Evolutionary conservation across 129 eudicot species (phyloP), one percentile per base, ranked within the genome.

Genomic region (Flaveria robusta): DNA sequence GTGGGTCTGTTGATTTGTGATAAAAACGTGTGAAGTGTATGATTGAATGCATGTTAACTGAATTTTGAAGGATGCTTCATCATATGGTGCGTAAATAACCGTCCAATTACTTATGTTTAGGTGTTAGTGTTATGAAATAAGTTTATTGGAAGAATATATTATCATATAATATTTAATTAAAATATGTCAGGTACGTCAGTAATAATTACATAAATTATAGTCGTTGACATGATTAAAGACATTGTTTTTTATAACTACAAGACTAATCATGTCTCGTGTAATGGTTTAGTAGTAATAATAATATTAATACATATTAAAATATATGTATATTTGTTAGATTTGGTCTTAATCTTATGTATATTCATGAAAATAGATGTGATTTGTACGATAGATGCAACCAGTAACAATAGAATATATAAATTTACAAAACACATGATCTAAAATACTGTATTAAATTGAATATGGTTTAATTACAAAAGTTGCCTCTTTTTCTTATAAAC

Each of bases 21-120:
- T 10, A 63, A 41, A 41, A 24, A 12, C 47, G 0, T 9, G 5
- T 24, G 5, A 47, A 23, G 20, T 23, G 12, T 31, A 67, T 54
- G 16, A 64, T 42, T 16, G 9, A 19, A 29, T 60, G n/a, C 19
- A 4, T 39, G 8, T 8, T 37, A 16, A 43, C 24, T 23, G 70
- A 55, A 56, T 69, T 54, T 77, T 43, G n/a, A 20, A 58, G 43
- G 51, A 19, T 62, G 66, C 7, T 49, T 39, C 20, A 8, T 34
- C 2, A 22, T 14, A 22, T 16, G 83, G 83, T 79, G 71, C 23
- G 72, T 29, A 62, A 49, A 31, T 60, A 15, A 22, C 46, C 13
- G 41, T 68, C 7, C 19, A 24, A 19, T 16, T 51, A 13, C 58
- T 18, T 55, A 18, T 69, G 8, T 55, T 29, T 34, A 4, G 14